Evolutionary conservation across 192 early-diverging fungal species (phyloP).

Genomic region (Pecoramyces ruminantium): DNA sequence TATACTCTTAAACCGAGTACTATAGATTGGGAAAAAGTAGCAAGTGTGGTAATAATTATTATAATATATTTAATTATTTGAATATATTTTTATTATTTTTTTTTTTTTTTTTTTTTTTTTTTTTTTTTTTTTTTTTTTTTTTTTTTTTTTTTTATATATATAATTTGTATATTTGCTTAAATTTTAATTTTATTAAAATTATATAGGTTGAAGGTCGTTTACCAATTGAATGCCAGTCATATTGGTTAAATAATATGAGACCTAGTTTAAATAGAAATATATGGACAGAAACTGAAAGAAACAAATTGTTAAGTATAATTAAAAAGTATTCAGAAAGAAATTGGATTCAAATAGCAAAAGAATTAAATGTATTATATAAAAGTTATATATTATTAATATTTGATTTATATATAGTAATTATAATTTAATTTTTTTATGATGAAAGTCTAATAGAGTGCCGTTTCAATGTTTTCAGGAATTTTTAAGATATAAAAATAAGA

Average conservation of each 20-base stretch:
- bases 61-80: no score
- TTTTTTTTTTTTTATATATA: no score
- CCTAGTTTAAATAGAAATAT: not conserved
- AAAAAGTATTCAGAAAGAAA: not conserved
- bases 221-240: not conserved
- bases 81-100: no score
- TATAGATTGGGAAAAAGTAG: not conserved
- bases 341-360: not conserved
- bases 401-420: no score
- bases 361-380: not conserved
- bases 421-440: not conserved
- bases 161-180: no score
- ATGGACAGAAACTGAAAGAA: not conserved
- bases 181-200: not conserved
- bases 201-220: not conserved
- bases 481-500: not conserved
- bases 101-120: no score
- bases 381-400: no score
- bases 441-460: not conserved
- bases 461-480: not conserved
- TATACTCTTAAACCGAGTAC: not conserved
- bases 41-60: not conserved
- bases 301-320: not conserved
- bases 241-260: not conserved
- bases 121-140: no score